Evolutionary conservation across 352 stramenopile species (phyloP), one percentile per base, ranked within the genome.

Genomic region (Phytophthora constricta): DNA sequence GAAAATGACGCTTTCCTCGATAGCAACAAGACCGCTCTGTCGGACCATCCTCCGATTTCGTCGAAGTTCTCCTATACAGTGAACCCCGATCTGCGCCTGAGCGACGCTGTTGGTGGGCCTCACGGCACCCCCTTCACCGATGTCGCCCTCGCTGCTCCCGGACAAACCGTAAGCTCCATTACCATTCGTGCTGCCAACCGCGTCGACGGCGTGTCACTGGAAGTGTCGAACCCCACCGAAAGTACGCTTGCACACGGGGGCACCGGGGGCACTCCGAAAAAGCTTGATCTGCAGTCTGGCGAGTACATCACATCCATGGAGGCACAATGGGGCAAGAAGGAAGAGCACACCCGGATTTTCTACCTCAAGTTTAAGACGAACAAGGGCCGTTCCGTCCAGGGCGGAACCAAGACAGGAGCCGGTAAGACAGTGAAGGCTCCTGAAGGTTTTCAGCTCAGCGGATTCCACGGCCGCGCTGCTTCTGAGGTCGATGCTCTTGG

Each of bases 1-100:
- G 41, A 47, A 5, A 22, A 69, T 31, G 57, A 61, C 3, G 45
- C 41, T 13, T 80, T 80, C 58, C 34, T 67, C 14, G 58, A 78
- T 37, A 37, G 55, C 16, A 56, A 41, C 14, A 63, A 62, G 58
- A 64, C 74, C 28, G 54, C 51, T 31, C 61, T 80, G 20, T 80
- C 69, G 48, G 73, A 80, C 68, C 73, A 80, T 65, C 56, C 60
- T 22, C 73, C 73, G 25, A 65, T 81, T 17, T 62, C 65, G 14
- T 60, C 69, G 9, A 62, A 42, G 22, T 75, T 81, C 46, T 65
- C 61, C 20, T 81, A 67, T 65, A 57, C 57, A 23, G 42, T 74
- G 13, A 70, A 63, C 34, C 37, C 58, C 27, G 60, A 50, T 0
- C 39, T 80, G 10, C 54, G 49, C 2, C 61, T 76, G 41, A 80